Base-by-base conservation (phyloP, 192 early-diverging fungal genomes). In the Pilobolus umbonatus region DNA sequence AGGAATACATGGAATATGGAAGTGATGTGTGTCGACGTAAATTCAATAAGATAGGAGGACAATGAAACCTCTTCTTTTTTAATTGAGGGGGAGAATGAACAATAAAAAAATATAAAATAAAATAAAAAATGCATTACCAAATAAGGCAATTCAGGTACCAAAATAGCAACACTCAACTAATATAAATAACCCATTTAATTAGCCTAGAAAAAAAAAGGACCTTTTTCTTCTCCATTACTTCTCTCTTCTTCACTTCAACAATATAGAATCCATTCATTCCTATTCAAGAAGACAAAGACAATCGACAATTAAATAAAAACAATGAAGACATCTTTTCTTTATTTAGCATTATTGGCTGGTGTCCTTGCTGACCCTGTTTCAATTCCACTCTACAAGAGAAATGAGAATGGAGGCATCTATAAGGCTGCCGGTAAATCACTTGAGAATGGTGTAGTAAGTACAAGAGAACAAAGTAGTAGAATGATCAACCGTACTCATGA, bases 1-100 rank as follows among this genome's bases (percentile, higher is more conserved):
- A 75, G 26, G 84, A 87, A 57, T 88, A 84, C 59, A 24, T 79
- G 21, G 86, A 88, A 61, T 56, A 76, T 46, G 86, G 86, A 21
- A 78, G 76, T 28, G 60, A 76, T 12, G 67, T 77, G 8, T 85
- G 83, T 63, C 56, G 74, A 46, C 68, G 65, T 30, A 69, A 71
- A 49, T 85, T 82, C 62, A 62, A 67, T 14, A 53, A 34, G 31
- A 38, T 69, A 25, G 62, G 54, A 51, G 32, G 19, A 35, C 45
- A 21, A 48, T 10, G n/a, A n/a, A n/a, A n/a, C n/a, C n/a, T n/a
- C n/a, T n/a, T n/a, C n/a, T n/a, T n/a, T n/a, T n/a, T n/a, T n/a
- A n/a, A n/a, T n/a, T n/a, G n/a, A n/a, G n/a, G n/a, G n/a, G n/a
- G n/a, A n/a, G n/a, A n/a, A n/a, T n/a, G 19, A 19, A 31, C 29